phyloP scores from a whole-genome alignment of 345 rosid species.

The Gossypium rotundifolium region DNA sequence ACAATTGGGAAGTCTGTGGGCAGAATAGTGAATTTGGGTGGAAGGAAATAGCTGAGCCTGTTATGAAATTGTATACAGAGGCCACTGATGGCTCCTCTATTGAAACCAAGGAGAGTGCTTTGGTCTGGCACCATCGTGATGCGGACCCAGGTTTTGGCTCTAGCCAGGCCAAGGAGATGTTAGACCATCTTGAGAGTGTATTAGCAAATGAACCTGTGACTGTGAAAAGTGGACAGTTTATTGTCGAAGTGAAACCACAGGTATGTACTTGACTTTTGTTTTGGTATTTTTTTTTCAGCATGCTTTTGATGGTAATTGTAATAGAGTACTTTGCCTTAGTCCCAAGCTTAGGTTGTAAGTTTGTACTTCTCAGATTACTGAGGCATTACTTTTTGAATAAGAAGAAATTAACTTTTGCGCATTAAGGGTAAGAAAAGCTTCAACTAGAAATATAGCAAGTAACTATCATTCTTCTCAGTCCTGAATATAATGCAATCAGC shows the following conservation, averaged over 20 bases:
- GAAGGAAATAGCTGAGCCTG: slow-evolving; percentile 65
- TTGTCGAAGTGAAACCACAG: slow-evolving; percentile 79
- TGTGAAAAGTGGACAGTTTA: slow-evolving; percentile 64
- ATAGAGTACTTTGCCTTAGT: not conserved
- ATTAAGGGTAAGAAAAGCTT: not conserved
- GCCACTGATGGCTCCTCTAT: slow-evolving; percentile 68
- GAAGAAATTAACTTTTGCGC: not conserved
- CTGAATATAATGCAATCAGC: not conserved
- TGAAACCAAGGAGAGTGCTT: slow-evolving; percentile 62
- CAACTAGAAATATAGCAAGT: not conserved
- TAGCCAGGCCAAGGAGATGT: slow-evolving; percentile 72
- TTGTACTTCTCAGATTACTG: not conserved
- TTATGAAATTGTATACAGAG: slow-evolving; percentile 64
- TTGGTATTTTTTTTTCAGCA: not conserved
- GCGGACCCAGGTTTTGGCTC: slow-evolving; percentile 72
- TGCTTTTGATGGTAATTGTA: not conserved
- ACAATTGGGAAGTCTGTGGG: slow-evolving; percentile 48
- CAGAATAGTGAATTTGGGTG: slow-evolving; percentile 56
- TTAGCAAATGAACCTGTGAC: slow-evolving; percentile 67
- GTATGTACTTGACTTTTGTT: slow-evolving; percentile 20
- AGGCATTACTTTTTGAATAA: not conserved
- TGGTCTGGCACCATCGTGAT: slow-evolving; percentile 74
- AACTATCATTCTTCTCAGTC: not conserved
- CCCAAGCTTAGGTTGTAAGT: not conserved
- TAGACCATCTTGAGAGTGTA: slow-evolving; percentile 73